Conservation (phyloP, 805 yeast species). For the Monosporozyma unispora region DNA sequence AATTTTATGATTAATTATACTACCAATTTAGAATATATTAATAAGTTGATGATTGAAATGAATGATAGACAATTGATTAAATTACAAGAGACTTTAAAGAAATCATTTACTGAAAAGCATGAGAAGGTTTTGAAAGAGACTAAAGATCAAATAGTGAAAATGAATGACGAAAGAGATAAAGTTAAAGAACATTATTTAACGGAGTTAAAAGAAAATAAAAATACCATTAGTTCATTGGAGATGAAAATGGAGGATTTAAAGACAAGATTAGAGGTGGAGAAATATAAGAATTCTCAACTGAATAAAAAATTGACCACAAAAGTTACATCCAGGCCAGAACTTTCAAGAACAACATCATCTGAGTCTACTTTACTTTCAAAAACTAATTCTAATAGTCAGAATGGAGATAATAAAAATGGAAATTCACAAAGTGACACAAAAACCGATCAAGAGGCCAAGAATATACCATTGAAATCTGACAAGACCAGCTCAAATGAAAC, state of each 20-base stretch:
- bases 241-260: constrained; percentile 27
- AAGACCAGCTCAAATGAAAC: background rate
- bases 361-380: background rate
- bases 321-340: background rate
- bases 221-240: constrained; percentile 15
- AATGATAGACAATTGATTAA: constrained; percentile 24
- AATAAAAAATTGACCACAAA: constrained; percentile 5
- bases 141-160: constrained; percentile 13
- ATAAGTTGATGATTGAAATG: constrained; percentile 26
- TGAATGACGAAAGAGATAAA: constrained; percentile 12
- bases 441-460: background rate
- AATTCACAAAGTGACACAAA: background rate
- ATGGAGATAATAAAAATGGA: too few relatives aligned
- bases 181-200: constrained; percentile 8
- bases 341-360: background rate
- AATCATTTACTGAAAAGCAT: constrained; percentile 22
- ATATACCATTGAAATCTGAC: background rate
- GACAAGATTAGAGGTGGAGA: constrained; percentile 29
- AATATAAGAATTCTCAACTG: constrained; percentile 21
- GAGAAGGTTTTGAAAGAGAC: constrained; percentile 16
- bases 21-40: constrained; percentile 23
- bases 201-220: constrained; percentile 9
- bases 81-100: constrained; percentile 23
- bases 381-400: background rate
- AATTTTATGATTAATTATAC: constrained; percentile 45